Percentiles rank a stretch among this genome's conserved stretches.
Evolutionary conservation across 2,329 filamentous ascomycete genomes (phyloP).

Genomic region (Chaetomium globosum): DNA sequence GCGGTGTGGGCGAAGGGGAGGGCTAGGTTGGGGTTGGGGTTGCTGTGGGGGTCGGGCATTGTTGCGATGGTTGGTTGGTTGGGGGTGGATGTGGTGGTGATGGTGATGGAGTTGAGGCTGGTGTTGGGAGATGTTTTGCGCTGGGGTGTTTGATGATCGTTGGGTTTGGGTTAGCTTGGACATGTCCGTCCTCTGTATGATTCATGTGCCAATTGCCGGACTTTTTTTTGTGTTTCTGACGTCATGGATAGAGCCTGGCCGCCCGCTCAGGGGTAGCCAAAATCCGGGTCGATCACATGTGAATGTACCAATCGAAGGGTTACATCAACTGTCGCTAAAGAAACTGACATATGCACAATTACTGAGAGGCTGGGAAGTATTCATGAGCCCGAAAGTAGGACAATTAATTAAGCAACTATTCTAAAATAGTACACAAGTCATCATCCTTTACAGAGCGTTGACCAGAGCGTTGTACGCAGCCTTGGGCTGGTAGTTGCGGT

Average conservation of each 20-base stretch:
- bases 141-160: neutral
- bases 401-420: neutral
- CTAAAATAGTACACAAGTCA: neutral
- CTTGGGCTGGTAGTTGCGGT: constrained; percentile 26
- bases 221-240: neutral
- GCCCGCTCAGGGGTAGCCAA: too few relatives aligned
- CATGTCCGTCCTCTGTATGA: neutral
- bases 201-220: neutral
- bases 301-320: too few relatives aligned
- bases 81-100: neutral
- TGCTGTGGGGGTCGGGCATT: neutral
- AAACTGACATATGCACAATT: neutral
- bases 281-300: too few relatives aligned
- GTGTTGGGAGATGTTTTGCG: neutral
- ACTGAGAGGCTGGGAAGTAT: neutral
- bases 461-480: constrained; percentile 24
- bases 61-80: neutral
- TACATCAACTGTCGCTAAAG: neutral
- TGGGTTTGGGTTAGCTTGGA: neutral
- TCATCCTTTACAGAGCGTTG: constrained; percentile 19
- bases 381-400: neutral
- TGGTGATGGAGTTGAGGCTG: neutral
- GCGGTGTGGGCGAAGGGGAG: constrained; percentile 24
- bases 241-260: neutral
- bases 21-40: neutral